These are phyloP conservation scores for Ascoidea tarda DNA, from an alignment of 805 yeast genomes.

Conservation along the genomic window DNA sequence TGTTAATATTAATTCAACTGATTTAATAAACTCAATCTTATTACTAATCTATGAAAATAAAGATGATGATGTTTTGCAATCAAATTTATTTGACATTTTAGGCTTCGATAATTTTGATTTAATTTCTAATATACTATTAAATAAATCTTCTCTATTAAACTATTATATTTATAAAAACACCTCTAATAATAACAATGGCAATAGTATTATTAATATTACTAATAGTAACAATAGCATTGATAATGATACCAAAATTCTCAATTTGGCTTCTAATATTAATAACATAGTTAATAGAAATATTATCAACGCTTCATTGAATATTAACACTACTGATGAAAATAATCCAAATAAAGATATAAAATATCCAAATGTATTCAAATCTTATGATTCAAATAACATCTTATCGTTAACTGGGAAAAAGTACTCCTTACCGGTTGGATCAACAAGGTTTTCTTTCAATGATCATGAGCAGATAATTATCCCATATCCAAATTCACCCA, in stretches of 20 bases:
- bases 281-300: slow-evolving; percentile 34
- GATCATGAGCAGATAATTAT: slow-evolving; percentile 70
- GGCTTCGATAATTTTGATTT: slow-evolving; percentile 83
- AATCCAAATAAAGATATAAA: slow-evolving; percentile 16
- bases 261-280: slow-evolving; percentile 34
- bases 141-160: slow-evolving; percentile 21
- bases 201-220: slow-evolving; percentile 9
- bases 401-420: slow-evolving; percentile 73
- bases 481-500: slow-evolving; percentile 44
- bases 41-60: slow-evolving; percentile 20
- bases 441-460: slow-evolving; percentile 47
- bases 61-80: slow-evolving; percentile 46
- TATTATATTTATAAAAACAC: slow-evolving; percentile 11
- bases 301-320: slow-evolving; percentile 18
- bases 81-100: slow-evolving; percentile 58
- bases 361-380: slow-evolving; percentile 81
- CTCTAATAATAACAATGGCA: slow-evolving; percentile 11
- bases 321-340: slow-evolving; percentile 16
- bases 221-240: slow-evolving; percentile 23
- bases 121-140: slow-evolving; percentile 45
- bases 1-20: slow-evolving; percentile 10
- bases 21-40: slow-evolving; percentile 18
- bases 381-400: slow-evolving; percentile 52
- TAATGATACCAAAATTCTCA: slow-evolving; percentile 38
- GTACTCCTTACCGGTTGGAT: slow-evolving; percentile 68